These are phyloP conservation scores for Colletotrichum endophyticum DNA, from an alignment of 2,329 filamentous ascomycete species.

Conservation along the genomic window DNA sequence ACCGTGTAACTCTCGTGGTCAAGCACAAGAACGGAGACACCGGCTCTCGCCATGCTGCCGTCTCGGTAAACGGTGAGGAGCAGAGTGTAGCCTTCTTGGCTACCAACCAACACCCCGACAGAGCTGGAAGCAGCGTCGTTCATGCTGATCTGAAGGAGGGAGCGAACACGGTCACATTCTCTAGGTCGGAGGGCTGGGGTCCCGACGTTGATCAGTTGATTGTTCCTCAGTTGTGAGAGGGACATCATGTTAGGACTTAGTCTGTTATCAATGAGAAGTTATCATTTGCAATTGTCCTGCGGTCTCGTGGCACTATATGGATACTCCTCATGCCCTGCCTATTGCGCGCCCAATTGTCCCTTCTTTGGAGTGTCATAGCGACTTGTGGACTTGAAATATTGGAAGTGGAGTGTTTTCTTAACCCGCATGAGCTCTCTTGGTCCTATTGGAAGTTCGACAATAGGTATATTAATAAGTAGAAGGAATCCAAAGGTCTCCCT, in stretches of 20 bases:
- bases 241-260: no score
- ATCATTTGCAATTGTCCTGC: neutral
- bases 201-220: conserved; percentile 60
- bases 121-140: conserved; percentile 47
- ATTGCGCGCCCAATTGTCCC: neutral
- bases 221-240: conserved; percentile 40
- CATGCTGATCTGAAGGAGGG: conserved; percentile 53
- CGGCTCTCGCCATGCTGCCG: conserved; percentile 54
- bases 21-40: conserved; percentile 62
- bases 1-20: conserved; percentile 56
- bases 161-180: conserved; percentile 53
- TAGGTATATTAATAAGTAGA: no score
- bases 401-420: neutral
- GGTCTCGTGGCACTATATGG: rapidly evolving
- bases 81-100: conserved; percentile 61
- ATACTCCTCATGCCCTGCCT: neutral
- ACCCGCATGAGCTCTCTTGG: neutral
- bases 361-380: neutral
- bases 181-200: conserved; percentile 43
- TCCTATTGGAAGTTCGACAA: neutral
- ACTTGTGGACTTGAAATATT: neutral
- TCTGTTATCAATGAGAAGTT: neutral
- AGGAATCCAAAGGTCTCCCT: no score
- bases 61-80: conserved; percentile 59
- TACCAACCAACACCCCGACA: conserved; percentile 42